A percentile compares a stretch with the other conserved stretches of the same genome.
Evolutionary conservation across 495 filamentous ascomycete genomes (phyloP).

Genomic region (Tuber magnatum): DNA sequence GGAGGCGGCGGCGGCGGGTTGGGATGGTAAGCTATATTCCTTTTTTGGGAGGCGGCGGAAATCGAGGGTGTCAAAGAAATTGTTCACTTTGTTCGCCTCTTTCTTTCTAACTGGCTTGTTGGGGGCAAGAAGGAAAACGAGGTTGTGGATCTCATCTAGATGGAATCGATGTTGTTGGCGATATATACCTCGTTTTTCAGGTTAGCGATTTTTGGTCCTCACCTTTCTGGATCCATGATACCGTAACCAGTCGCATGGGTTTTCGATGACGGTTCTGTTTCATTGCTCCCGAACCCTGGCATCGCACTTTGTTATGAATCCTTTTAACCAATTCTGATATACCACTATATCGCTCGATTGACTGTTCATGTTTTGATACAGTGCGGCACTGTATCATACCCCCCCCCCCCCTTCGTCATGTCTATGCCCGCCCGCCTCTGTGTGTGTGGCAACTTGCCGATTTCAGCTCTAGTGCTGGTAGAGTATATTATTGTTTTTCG

Average conservation of each 20-base stretch:
- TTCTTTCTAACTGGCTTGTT: neutral
- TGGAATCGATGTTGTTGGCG: neutral
- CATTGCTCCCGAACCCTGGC: neutral
- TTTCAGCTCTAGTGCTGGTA: neutral
- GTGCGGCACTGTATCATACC: neutral
- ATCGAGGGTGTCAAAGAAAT: neutral
- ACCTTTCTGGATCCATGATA: neutral
- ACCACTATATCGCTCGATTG: neutral
- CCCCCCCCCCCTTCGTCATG: neutral
- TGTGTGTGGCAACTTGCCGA: neutral
- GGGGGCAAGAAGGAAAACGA: neutral
- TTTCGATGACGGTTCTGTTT: neutral
- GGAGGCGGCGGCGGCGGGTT: neutral
- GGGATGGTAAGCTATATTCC: neutral
- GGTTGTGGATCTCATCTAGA: neutral
- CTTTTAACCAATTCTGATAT: neutral
- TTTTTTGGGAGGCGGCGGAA: neutral
- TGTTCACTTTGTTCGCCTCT: neutral
- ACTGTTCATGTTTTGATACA: neutral
- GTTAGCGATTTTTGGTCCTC: neutral
- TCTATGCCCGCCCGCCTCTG: neutral
- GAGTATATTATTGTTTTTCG: neutral
- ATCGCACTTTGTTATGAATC: neutral
- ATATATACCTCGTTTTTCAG: constrained; percentile 3
- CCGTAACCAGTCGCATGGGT: neutral